Conservation (phyloP, 345 rosid genomes). For the Pelargonium nanum region DNA sequence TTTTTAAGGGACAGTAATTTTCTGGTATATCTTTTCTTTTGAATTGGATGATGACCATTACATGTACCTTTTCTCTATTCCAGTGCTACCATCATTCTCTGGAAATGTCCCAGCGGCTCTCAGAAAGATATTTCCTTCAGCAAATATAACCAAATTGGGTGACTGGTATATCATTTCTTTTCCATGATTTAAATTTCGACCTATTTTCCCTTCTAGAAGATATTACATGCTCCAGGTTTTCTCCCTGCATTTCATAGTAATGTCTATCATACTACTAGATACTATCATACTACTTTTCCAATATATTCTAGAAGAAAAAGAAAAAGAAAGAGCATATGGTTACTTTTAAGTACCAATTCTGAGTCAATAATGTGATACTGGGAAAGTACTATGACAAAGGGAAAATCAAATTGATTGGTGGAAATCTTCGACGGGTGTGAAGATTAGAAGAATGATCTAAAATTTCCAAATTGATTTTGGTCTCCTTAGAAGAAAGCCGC, state of each 20-base stretch:
- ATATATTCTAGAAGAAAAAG: too few relatives aligned
- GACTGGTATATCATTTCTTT: slow-evolving; percentile 50
- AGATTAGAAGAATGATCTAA: not conserved
- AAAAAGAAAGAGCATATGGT: not conserved
- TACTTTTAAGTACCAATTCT: not conserved
- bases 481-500: too few relatives aligned
- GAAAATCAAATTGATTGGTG: not conserved
- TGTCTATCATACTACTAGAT: not conserved
- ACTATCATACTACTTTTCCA: too few relatives aligned
- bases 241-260: not conserved
- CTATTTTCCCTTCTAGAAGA: not conserved
- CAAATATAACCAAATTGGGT: slow-evolving; percentile 79
- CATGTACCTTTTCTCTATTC: slow-evolving; percentile 11
- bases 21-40: not conserved
- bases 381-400: not conserved
- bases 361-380: not conserved
- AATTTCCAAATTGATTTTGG: not conserved
- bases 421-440: not conserved
- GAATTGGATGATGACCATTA: not conserved
- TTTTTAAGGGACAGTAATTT: not conserved
- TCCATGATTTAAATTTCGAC: not conserved
- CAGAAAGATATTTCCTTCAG: slow-evolving; percentile 56
- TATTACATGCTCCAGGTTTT: not conserved
- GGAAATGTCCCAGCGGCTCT: slow-evolving; percentile 94
- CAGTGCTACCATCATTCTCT: slow-evolving; percentile 95